Evolutionary conservation across 192 early-diverging fungal genomes (phyloP), one percentile per base, ranked within the genome.

Genomic region (Gaertneriomyces sp.): DNA sequence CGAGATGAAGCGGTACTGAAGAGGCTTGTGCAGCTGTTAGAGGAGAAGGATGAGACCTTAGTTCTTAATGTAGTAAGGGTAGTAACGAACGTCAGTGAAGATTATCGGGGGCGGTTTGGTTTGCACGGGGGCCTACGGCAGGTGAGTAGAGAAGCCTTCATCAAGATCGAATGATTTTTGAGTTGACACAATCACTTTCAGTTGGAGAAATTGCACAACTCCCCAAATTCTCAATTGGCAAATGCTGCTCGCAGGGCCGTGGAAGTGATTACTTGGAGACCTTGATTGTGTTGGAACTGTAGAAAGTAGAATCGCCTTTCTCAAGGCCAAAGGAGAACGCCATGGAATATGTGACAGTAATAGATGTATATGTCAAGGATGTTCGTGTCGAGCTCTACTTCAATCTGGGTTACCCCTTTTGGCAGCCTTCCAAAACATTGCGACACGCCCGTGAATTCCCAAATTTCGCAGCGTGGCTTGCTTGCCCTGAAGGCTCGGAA

Each of bases 101-200:
- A 84, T 55, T 84, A 84, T 47, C 72, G 82, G 44, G 82, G 78
- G n/a, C 60, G 82, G 49, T 84, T 84, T 62, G 74, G 76, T 60
- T 65, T 84, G 39, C 76, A 84, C 63, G 47, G 57, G 5, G 74
- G 73, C 50, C 38, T 84, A 6, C 73, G 76, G 42, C 79, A 78
- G 77, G 77, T 84, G 51, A 7, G 59, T 8, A 42, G 11, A n/a
- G 19, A 56, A 60, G 4, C 19, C 53, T 7, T 45, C 6, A n/a
- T 33, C 25, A 33, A 33, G 25, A 0, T 33, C 25, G 25, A 33
- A 33, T 33, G 25, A 33, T 33, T 33, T 33, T 33, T 33, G 25
- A 33, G 25, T 33, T 33, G 25, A 33, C 25, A 2, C 25, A 33
- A 33, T 33, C 25, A 2, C n/a, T 63, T 12, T 1, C 39, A 81